Evolutionary conservation across 305 asterid genomes (phyloP).

Genomic region (Fraxinus angustifolia): DNA sequence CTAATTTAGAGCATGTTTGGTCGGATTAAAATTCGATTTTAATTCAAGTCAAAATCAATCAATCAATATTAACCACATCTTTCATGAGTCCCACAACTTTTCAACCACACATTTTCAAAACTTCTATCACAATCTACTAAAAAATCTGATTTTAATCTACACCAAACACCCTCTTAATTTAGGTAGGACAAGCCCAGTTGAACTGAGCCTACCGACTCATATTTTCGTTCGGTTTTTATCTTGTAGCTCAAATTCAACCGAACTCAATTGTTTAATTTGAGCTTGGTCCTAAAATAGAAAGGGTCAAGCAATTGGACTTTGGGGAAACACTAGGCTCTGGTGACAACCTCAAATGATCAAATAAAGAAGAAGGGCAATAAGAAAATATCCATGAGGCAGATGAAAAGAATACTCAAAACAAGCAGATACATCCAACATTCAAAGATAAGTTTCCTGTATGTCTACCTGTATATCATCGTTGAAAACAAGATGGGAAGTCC

Average conservation of each 20-base stretch:
- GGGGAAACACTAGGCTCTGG: not conserved
- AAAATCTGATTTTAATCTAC: no score
- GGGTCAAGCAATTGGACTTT: not conserved
- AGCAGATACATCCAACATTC: not conserved
- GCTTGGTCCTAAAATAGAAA: not conserved
- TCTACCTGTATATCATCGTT: conserved; percentile 54
- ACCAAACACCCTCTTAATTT: not conserved
- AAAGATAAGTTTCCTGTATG: not conserved
- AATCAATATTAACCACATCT: no score
- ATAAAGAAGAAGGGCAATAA: not conserved
- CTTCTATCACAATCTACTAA: no score
- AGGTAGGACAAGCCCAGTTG: not conserved
- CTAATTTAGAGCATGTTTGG: not conserved
- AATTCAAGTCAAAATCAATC: no score
- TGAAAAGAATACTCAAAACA: not conserved
- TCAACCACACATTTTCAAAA: no score
- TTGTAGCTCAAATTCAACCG: not conserved
- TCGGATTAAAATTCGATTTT: no score
- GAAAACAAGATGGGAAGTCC: conserved; percentile 46
- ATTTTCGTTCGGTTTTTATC: not conserved
- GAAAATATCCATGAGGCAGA: not conserved
- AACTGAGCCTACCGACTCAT: not conserved
- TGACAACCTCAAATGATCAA: not conserved
- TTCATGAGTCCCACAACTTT: no score
- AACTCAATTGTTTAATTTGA: not conserved